Percentiles rank a stretch among this genome's conserved stretches.
Conservation (phyloP, 1,284 basidiomycete genomes). For the Microbotryomycetes sp. region DNA sequence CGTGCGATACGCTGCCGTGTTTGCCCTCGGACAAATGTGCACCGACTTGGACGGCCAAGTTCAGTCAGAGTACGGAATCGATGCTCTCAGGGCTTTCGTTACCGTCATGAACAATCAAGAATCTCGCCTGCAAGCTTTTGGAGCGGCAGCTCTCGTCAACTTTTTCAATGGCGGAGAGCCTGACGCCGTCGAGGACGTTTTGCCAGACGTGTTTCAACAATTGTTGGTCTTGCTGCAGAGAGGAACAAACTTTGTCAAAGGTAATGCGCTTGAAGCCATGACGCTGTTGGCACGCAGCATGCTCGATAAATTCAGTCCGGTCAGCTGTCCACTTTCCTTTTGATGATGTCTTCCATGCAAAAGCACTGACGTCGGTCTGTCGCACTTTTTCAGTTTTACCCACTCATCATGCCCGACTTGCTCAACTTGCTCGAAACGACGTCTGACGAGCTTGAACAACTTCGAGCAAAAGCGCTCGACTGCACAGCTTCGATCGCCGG, state of each 20-base stretch:
- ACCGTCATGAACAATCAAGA: background rate
- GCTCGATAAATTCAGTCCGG: background rate
- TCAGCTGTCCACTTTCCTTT: background rate
- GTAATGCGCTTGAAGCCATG: slow-evolving; percentile 9
- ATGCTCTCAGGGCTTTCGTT: slow-evolving; percentile 1
- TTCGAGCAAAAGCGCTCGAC: slow-evolving; percentile 11
- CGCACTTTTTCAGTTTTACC: slow-evolving; percentile 2
- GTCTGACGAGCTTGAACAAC: background rate
- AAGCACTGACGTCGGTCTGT: background rate
- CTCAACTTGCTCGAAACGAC: slow-evolving; percentile 5
- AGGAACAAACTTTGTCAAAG: slow-evolving; percentile 6
- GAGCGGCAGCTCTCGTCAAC: slow-evolving; percentile 9
- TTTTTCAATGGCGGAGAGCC: slow-evolving; percentile 7
- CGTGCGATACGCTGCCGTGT: slow-evolving; percentile 7
- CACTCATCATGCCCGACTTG: slow-evolving; percentile 5
- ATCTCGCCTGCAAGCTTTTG: slow-evolving; percentile 8
- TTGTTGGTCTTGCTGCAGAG: slow-evolving; percentile 1
- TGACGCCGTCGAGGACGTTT: background rate
- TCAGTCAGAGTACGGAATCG: background rate
- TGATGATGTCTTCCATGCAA: background rate
- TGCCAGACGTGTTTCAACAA: background rate
- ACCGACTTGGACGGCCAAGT: slow-evolving; percentile 8
- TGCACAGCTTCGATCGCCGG: slow-evolving; percentile 6
- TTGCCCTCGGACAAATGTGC: slow-evolving; percentile 8
- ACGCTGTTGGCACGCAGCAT: slow-evolving; percentile 1